These are phyloP conservation scores for Tricholoma flavovirens DNA, from an alignment of 768 basidiomycete genomes.

Conservation along the genomic window DNA sequence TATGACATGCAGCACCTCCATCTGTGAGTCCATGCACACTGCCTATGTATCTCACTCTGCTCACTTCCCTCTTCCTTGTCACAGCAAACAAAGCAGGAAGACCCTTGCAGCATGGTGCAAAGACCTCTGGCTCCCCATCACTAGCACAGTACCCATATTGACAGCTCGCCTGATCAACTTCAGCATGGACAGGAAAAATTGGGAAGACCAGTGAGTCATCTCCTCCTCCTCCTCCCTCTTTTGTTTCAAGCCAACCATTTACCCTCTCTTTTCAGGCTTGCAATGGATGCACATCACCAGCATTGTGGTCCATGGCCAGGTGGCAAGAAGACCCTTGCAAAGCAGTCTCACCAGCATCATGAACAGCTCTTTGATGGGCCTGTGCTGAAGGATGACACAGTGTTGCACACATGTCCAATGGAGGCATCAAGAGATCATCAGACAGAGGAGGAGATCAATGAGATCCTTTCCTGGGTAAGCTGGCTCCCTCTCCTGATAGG, in stretches of 20 bases:
- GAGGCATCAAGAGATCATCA: background rate
- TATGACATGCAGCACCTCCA: background rate
- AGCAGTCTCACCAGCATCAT: conserved; percentile 3
- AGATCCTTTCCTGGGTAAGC: background rate
- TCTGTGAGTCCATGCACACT: background rate
- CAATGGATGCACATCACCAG: background rate
- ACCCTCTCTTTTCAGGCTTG: background rate
- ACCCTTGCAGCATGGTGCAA: conserved; percentile 1
- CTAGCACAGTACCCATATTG: background rate
- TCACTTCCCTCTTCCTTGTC: background rate
- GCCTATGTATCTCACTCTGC: background rate
- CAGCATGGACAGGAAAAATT: conserved; percentile 3
- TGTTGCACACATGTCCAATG: background rate
- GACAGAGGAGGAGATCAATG: background rate
- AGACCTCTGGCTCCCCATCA: conserved; percentile 1
- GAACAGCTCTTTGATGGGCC: background rate
- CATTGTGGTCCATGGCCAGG: conserved; percentile 4
- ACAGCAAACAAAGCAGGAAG: background rate
- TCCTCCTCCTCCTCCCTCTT: background rate
- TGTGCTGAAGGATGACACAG: background rate
- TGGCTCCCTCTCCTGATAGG: background rate
- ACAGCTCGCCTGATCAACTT: conserved; percentile 5
- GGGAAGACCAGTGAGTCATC: conserved; percentile 4
- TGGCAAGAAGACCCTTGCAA: background rate
- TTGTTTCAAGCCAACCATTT: background rate